Evolutionary conservation across 1,139 yeast species (phyloP), one percentile per base, ranked within the genome.

Genomic region (Geotrichum aggregatum): DNA sequence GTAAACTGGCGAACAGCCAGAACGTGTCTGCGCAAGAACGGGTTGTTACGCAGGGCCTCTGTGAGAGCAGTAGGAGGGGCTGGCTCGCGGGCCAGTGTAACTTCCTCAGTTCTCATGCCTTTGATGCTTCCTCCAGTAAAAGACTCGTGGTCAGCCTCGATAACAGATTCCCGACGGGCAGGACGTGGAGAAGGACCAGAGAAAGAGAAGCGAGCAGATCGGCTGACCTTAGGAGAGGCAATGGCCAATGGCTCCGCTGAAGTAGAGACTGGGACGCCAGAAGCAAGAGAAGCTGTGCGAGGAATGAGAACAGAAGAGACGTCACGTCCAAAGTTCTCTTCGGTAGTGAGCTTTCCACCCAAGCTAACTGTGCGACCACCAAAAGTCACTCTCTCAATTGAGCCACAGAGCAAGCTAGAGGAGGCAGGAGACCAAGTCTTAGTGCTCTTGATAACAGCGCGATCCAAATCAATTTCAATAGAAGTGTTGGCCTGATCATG

Each of bases 21-120:
- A 54, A 94, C 84, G 56, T 92, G 86, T 70, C 84, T 84, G 68
- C 96, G 82, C 68, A 88, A 77, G 80, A 91, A 92, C 58, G 95
- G 87, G 70, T 91, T 91, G 75, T 86, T 80, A 70, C 95, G 83
- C 65, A 92, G 82, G 70, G 83, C 80, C 58, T 83, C 80, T 60
- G 82, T 76, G 63, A 91, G 78, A 40, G 94, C 91, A 56, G 81
- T 61, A 59, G 92, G 87, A 61, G 92, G 88, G 41, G 86, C 77
- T 57, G 87, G 75, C 65, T 86, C 78, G 52, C 78, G 71, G 51
- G 61, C 54, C 28, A 62, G 47, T 22, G 45, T 44, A 21, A 55
- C 46, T 26, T 53, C 56, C 21, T 48, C 52, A 19, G 47, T 21
- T 22, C 72, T 61, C 43, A 28, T 45, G 13, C 35, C 56, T 28